These are phyloP conservation scores for Naganishia vaughanmartiniae DNA, from an alignment of 768 basidiomycete genomes.

Conservation along the genomic window DNA sequence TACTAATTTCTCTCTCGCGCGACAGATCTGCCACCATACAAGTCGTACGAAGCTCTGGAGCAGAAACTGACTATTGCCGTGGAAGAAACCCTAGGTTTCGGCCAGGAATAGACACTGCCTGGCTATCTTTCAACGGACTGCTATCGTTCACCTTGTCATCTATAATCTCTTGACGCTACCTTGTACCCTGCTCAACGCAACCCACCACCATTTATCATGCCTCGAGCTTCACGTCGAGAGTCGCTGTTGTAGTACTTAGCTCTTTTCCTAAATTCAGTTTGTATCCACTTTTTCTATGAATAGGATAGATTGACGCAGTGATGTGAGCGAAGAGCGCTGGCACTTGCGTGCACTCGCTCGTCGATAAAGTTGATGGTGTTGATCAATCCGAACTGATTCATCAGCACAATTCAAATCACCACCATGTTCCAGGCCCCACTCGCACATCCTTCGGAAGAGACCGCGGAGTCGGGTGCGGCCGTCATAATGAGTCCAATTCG, in stretches of 20 bases:
- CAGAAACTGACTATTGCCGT: slow-evolving; percentile 77
- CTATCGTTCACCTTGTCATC: background rate
- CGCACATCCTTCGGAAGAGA: slow-evolving; percentile 8
- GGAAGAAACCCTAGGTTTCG: slow-evolving; percentile 88
- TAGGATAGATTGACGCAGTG: background rate
- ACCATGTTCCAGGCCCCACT: background rate
- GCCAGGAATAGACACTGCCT: slow-evolving; percentile 67
- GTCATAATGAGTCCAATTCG: background rate
- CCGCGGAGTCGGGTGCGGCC: slow-evolving; percentile 12
- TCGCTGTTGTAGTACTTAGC: slow-evolving; percentile 17
- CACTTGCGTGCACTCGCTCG: too few relatives aligned
- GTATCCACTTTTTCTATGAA: slow-evolving; percentile 4
- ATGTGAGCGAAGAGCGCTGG: too few relatives aligned
- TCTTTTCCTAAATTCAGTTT: background rate
- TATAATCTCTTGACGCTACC: background rate
- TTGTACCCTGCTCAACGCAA: slow-evolving; percentile 26
- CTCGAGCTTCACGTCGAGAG: background rate
- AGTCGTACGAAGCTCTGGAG: slow-evolving; percentile 88
- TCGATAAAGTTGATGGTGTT: too few relatives aligned
- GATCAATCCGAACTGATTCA: background rate
- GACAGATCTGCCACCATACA: slow-evolving; percentile 93
- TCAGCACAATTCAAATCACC: background rate
- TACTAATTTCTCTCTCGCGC: background rate
- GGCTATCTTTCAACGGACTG: background rate
- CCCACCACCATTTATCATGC: background rate